A percentile compares a stretch with the other conserved stretches of the same genome.
Conservation (phyloP, 202 grass and related monocot genomes). For the Carex arenaria region DNA sequence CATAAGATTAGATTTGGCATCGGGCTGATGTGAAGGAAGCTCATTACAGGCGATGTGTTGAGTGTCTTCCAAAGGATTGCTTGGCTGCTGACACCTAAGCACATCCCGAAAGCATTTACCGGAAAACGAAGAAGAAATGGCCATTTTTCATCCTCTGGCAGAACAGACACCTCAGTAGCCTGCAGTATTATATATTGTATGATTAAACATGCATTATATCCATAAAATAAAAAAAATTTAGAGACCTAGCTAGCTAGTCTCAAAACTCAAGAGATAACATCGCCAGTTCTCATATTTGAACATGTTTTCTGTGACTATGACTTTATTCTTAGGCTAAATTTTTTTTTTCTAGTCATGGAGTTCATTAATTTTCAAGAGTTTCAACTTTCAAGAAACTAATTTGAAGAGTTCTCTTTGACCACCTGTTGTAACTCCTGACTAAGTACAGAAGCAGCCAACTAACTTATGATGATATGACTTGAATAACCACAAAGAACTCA, state of each 20-base stretch:
- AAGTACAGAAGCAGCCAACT: no score
- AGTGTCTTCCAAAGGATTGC: slow-evolving; percentile 86
- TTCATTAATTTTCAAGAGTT: slow-evolving; percentile 1
- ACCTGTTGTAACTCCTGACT: background rate
- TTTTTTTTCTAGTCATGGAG: background rate
- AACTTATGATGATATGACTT: no score
- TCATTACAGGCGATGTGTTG: slow-evolving; percentile 39
- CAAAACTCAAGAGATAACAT: no score
- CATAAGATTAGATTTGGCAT: slow-evolving; percentile 47
- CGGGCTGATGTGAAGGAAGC: slow-evolving; percentile 56
- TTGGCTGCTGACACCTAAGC: slow-evolving; percentile 84
- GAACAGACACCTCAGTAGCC: slow-evolving; percentile 61
- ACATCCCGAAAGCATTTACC: slow-evolving; percentile 75
- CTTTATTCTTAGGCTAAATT: background rate
- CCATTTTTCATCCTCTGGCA: slow-evolving; percentile 75
- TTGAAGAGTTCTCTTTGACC: background rate
- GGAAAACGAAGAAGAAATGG: slow-evolving; percentile 89
- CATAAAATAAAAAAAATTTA: no score
- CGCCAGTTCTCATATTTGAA: no score
- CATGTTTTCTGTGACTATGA: background rate
- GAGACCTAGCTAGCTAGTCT: no score
- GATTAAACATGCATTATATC: background rate
- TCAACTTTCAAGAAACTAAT: background rate
- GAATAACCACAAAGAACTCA: no score
- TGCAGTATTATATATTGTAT: slow-evolving; percentile 19